Evolutionary conservation across 2,329 filamentous ascomycete genomes (phyloP).

Genomic region (Phaeophleospora eucalypticola): DNA sequence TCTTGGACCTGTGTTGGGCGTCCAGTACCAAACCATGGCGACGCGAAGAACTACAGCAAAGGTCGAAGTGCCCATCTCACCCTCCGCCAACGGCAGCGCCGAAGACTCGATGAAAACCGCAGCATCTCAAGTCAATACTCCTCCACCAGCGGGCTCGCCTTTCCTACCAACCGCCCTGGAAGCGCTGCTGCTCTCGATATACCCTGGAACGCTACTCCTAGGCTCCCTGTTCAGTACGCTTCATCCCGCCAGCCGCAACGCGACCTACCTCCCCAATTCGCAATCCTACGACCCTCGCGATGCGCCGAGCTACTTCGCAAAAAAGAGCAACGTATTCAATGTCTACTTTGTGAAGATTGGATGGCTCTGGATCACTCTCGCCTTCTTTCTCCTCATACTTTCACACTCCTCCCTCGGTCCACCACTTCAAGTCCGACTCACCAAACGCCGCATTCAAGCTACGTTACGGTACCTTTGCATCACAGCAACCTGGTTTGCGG

Average conservation of each 20-base stretch:
- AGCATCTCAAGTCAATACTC: constrained; percentile 9
- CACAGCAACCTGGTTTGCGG: constrained; percentile 75
- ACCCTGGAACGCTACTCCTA: constrained; percentile 73
- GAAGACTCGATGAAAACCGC: constrained; percentile 3
- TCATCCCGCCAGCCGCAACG: constrained; percentile 67
- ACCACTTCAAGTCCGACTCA: constrained; percentile 39
- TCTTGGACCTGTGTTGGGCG: no score
- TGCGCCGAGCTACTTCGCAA: constrained; percentile 83
- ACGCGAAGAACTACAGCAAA: constrained; percentile 17
- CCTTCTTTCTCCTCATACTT: constrained; percentile 66
- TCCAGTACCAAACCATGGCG: constrained; percentile 8
- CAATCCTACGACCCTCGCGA: constrained; percentile 59
- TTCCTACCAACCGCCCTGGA: constrained; percentile 69
- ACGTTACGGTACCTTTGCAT: constrained; percentile 64
- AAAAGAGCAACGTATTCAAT: constrained; percentile 91
- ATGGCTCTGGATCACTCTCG: constrained; percentile 83
- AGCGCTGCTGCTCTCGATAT: constrained; percentile 60
- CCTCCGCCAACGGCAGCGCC: constrained; percentile 11
- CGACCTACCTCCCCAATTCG: constrained; percentile 56
- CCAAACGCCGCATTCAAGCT: constrained; percentile 54
- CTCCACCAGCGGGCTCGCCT: constrained; percentile 42
- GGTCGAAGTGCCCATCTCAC: constrained; percentile 22
- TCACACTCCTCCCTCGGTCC: constrained; percentile 59
- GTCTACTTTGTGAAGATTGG: constrained; percentile 89
- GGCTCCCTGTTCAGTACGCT: constrained; percentile 77